Evolutionary conservation across 768 basidiomycete genomes (phyloP), one percentile per base, ranked within the genome.

Genomic region (Psilocybe subaeruginosa): DNA sequence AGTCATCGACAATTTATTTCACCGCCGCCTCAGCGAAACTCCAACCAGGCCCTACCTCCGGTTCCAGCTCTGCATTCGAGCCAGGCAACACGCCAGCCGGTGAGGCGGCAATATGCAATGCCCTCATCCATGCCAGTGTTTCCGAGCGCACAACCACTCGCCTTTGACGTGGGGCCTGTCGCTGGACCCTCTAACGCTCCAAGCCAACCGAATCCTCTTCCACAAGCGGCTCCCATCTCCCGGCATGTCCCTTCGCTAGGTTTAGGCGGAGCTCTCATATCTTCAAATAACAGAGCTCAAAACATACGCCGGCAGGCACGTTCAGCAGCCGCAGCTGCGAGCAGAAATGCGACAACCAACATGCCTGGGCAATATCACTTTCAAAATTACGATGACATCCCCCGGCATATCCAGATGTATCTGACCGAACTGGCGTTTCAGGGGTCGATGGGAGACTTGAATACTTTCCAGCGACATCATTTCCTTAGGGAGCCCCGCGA

Each of bases 221-320:
- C 64, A 17, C 70, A 74, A 3, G 77, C 80, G 4, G 77, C 80
- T 27, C 81, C 82, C 2, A 72, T 78, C 27, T 81, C 82, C 3
- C 86, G 86, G 47, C 85, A 85, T 61, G 73, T 79, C 3, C 90
- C 90, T 17, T 62, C 76, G 7, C 60, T 66, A 57, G 67, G 62
- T 19, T 71, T 67, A 8, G 69, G 66, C 30, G 69, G 64, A 33
- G 65, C 63, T 27, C 48, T 68, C 53, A 64, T 62, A 29, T 61
- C 58, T 14, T 56, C 64, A 17, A 53, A 53, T n/a, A 59, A 64
- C 46, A 47, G 64, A 53, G 43, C 56, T 1, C 64, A 61, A 53
- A 35, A 46, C n/a, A 48, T 58, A 3, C 64, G 60, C 29, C 62
- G 27, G 3, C 59, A 59, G 16, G 27, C 33, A 45, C 19, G 45